A percentile compares a stretch with the other conserved stretches of the same genome.
phyloP scores from a whole-genome alignment of 1,139 yeast species.

The Meyerozyma smithsonii region DNA sequence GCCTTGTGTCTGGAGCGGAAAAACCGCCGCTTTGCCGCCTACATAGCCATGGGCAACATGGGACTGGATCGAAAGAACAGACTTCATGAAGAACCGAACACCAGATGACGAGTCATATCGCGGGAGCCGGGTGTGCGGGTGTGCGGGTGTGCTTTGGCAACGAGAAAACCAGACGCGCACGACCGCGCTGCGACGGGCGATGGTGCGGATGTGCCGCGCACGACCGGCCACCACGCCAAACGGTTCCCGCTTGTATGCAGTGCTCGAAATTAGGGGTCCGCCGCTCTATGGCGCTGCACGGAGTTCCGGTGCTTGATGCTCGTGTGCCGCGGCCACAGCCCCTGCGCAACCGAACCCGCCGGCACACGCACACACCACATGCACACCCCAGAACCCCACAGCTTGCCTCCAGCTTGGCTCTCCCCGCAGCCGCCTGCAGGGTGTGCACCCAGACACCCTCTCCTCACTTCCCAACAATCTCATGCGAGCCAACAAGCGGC shows the following conservation, averaged over 20 bases:
- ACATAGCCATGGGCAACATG: constrained; percentile 47
- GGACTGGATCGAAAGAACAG: constrained; percentile 37
- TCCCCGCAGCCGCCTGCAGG: too few relatives aligned
- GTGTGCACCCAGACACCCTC: background rate
- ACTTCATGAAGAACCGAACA: constrained; percentile 7
- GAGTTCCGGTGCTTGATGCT: too few relatives aligned
- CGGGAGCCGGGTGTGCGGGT: background rate
- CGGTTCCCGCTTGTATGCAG: too few relatives aligned
- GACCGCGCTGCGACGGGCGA: constrained; percentile 4
- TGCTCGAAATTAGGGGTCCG: too few relatives aligned
- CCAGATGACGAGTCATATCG: background rate
- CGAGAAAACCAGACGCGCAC: constrained; percentile 1
- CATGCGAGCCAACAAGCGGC: constrained; percentile 1
- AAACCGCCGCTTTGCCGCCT: constrained; percentile 38
- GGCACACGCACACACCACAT: background rate
- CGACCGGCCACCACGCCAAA: too few relatives aligned
- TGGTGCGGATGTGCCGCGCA: too few relatives aligned
- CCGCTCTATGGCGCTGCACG: too few relatives aligned
- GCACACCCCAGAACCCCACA: too few relatives aligned
- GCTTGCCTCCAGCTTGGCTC: too few relatives aligned
- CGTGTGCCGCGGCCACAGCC: too few relatives aligned
- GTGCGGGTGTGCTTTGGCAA: background rate
- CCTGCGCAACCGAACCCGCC: too few relatives aligned
- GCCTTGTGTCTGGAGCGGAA: constrained; percentile 40
- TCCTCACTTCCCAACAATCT: constrained; percentile 1